Conservation (phyloP, 345 rosid species). For the Hibiscus trionum region DNA sequence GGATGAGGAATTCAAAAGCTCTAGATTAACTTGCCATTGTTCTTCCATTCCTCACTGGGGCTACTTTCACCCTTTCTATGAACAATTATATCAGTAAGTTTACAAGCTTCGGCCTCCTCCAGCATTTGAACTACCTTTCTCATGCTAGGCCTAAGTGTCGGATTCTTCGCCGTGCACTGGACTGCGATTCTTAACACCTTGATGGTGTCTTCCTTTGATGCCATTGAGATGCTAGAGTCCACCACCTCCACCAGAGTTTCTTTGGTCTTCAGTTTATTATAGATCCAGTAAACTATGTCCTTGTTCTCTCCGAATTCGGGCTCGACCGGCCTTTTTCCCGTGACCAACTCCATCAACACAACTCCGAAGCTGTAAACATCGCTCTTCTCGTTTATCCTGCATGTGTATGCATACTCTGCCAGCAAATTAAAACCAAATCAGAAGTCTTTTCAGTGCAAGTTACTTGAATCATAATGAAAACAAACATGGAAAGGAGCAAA, state of each 20-base stretch:
- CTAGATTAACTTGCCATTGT: not conserved
- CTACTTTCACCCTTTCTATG: slow-evolving; percentile 10
- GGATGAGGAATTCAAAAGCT: not conserved
- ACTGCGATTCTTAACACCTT: slow-evolving; percentile 53
- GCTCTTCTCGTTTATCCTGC: slow-evolving; percentile 55
- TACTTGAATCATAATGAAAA: not conserved
- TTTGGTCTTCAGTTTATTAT: slow-evolving; percentile 28
- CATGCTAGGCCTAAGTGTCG: slow-evolving; percentile 65
- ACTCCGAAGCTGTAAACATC: slow-evolving; percentile 91
- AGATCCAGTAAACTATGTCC: slow-evolving; percentile 64
- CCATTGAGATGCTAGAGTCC: slow-evolving; percentile 37
- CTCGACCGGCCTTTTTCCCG: slow-evolving; percentile 66
- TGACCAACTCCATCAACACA: slow-evolving; percentile 74
- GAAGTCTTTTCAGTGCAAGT: not conserved
- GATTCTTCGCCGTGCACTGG: slow-evolving; percentile 53
- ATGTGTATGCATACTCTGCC: slow-evolving; percentile 66
- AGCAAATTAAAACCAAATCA: not conserved
- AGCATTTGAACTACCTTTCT: slow-evolving; percentile 75
- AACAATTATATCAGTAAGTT: slow-evolving; percentile 20
- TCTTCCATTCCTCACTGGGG: not conserved
- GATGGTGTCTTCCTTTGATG: slow-evolving; percentile 41
- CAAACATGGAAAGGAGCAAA: not conserved
- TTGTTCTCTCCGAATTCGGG: slow-evolving; percentile 55
- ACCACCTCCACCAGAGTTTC: slow-evolving; percentile 36
- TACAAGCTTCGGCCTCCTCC: slow-evolving; percentile 49